Base-by-base conservation (phyloP, 2,329 filamentous ascomycete species). In the Massarina eburnea region DNA sequence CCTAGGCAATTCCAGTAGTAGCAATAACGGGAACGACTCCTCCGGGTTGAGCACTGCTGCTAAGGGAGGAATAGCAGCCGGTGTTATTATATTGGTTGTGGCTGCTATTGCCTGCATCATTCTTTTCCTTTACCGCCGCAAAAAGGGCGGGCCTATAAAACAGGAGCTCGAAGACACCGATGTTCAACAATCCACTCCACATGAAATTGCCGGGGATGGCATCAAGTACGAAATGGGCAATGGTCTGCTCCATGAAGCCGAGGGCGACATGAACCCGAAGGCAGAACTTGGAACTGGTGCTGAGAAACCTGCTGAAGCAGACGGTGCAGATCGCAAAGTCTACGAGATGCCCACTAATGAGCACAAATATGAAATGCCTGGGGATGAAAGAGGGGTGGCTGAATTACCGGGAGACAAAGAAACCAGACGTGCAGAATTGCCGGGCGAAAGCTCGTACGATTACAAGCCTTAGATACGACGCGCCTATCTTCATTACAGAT, bases 1-100 rank as follows among this genome's bases (percentile, higher is more conserved):
- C 39, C 43, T 37, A 33, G 39, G 30, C n/a, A 27, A 8, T 26
- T n/a, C 30, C 6, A 45, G 32, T 17, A 32, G 33, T 22, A 42
- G 26, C 2, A 24, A 19, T 12, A 10, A 29, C 12, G n/a, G 36
- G 3, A 43, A 43, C 5, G 41, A 32, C 21, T 34, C 32, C 7
- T 41, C 43, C n/a, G 36, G 46, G 6, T 45, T 64, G n/a, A 33
- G 52, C 22, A 46, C 54, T 9, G 57, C 60, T 30, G 55, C 57
- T 32, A 65, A 60, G 27, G 61, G 44, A 17, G 62, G 62, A 17
- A 62, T 64, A 17, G 59, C 51, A n/a, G 49, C 62, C 7, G 61
- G 58, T 9, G 55, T 37, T 1, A 46, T 57, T 4, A 20, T 33
- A 9, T 14, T 15, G n/a, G 32, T 38, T 6, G 26, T 45, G 21